Percentiles rank a stretch among this genome's conserved stretches.
Conservation (phyloP, 495 filamentous ascomycete genomes). For the Annulohypoxylon nitens region DNA sequence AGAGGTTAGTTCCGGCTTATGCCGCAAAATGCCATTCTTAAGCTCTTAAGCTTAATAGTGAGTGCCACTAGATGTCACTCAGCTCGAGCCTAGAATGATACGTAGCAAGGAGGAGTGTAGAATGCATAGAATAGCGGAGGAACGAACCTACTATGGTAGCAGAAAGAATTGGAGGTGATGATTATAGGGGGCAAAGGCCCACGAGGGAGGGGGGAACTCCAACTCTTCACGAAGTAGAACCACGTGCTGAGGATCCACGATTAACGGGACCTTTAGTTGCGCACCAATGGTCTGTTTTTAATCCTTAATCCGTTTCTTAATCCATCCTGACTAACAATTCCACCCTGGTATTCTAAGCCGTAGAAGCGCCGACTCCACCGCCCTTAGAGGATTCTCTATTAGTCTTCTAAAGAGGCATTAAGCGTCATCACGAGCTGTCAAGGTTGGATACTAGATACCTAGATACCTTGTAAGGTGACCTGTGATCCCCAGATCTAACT, state of each 20-base stretch:
- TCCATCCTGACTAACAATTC: constrained; percentile 32
- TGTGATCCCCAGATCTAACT: neutral
- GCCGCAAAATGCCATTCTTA: constrained; percentile 17
- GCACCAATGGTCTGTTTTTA: constrained; percentile 30
- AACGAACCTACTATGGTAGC: neutral
- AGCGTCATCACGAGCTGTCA: constrained; percentile 1
- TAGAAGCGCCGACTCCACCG: constrained; percentile 42
- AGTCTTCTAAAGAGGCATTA: neutral
- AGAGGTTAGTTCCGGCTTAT: constrained; percentile 30
- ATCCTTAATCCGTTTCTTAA: constrained; percentile 2
- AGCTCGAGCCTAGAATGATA: constrained; percentile 20
- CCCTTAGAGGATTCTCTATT: neutral
- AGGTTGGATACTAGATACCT: neutral
- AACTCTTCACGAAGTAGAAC: constrained; percentile 27
- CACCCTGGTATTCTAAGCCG: constrained; percentile 34
- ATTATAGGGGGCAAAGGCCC: neutral
- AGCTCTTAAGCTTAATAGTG: constrained; percentile 19
- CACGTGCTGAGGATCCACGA: constrained; percentile 31
- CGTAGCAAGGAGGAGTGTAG: constrained; percentile 3
- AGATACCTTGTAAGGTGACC: neutral
- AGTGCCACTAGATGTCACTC: constrained; percentile 5
- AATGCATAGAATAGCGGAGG: constrained; percentile 7
- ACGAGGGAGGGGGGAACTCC: constrained; percentile 17
- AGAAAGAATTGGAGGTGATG: constrained; percentile 18
- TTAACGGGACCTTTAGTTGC: constrained; percentile 30